Base-by-base conservation (phyloP, 2,329 filamentous ascomycete genomes). In the Diaporthe citri region DNA sequence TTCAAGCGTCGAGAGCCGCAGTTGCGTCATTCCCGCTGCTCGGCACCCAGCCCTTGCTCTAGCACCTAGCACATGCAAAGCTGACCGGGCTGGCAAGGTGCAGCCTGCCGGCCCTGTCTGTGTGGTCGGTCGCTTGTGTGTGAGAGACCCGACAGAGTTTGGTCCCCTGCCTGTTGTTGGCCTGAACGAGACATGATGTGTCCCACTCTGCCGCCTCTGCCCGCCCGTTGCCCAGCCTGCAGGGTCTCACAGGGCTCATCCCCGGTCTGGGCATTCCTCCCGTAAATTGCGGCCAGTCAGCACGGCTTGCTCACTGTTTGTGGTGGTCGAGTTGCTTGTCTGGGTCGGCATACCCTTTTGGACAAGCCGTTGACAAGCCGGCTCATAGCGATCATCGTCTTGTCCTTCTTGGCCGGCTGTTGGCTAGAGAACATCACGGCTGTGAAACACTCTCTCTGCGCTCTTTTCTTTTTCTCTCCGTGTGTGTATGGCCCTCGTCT, bases 1-100 rank as follows among this genome's bases (percentile, higher is more conserved):
- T 67, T 67, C 64, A 67, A 67, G 31, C 46, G 31, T 67, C 17
- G 46, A 51, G 64, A 67, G 64, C 64, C 64, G 64, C 46, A 67
- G 64, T 67, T 67, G 64, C 64, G 64, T 67, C 64, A 67, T 67
- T 67, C 64, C 62, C 64, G 64, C 64, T 41, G 28, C 64, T 67
- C 46, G 64, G 64, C 64, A 46, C 46, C 64, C 31, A 52, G 64
- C 64, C 64, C 64, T 52, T 52, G 64, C 64, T 52, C 46, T 39
- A 28, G 62, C 62, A 51, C 62, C 46, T 39, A 28, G 62, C 62
- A 51, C 62, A 36, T 52, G 64, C 64, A 51, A 60, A 64, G 59
- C 39, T n/a, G 59, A 31, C 59, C 31, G 43, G 43, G 41, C 41
- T 34, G 43, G 62, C 62, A 67, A 52, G 64, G 64, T 25, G 46